Conservation (phyloP, 2,329 filamentous ascomycete genomes). For the Sarocladium strictum region DNA sequence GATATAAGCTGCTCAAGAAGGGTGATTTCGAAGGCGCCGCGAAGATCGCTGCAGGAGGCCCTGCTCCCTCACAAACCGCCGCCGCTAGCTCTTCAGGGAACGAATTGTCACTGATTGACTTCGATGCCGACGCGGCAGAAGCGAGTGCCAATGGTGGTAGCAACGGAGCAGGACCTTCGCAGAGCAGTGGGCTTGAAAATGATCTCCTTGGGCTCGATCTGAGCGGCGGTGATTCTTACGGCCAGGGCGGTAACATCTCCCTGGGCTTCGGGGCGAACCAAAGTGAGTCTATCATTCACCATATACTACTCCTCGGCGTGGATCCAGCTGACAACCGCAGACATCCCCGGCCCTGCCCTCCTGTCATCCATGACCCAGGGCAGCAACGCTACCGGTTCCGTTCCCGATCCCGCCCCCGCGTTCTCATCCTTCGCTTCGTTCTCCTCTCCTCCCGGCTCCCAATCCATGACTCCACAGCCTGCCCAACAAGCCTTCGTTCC, state of each 20-base stretch:
- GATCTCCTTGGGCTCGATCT: constrained; percentile 87
- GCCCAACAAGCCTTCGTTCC: constrained; percentile 29
- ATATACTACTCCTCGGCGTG: too few species aligned
- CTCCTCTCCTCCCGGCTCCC: constrained; percentile 43
- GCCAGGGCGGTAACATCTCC: constrained; percentile 74
- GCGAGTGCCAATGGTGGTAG: constrained; percentile 41
- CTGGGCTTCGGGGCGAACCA: constrained; percentile 69
- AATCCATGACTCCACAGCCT: constrained; percentile 48
- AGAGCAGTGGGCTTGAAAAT: constrained; percentile 70
- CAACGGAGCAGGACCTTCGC: constrained; percentile 31
- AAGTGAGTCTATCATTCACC: constrained; percentile 45
- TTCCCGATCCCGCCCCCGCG: constrained; percentile 36
- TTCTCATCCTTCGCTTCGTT: constrained; percentile 53
- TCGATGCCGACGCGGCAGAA: constrained; percentile 61
- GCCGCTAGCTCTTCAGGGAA: constrained; percentile 48
- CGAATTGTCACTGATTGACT: constrained; percentile 90
- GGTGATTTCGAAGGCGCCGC: constrained; percentile 81
- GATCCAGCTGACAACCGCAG: constrained; percentile 38
- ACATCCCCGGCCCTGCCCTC: constrained; percentile 58
- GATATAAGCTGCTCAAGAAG: constrained; percentile 94
- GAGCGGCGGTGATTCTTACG: constrained; percentile 55
- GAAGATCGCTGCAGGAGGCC: constrained; percentile 76
- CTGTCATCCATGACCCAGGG: constrained; percentile 58
- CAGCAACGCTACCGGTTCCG: constrained; percentile 47
- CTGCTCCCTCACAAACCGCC: constrained; percentile 44